Conservation (phyloP, 2,329 filamentous ascomycete genomes). For the Chrysosporium keratinophilum region DNA sequence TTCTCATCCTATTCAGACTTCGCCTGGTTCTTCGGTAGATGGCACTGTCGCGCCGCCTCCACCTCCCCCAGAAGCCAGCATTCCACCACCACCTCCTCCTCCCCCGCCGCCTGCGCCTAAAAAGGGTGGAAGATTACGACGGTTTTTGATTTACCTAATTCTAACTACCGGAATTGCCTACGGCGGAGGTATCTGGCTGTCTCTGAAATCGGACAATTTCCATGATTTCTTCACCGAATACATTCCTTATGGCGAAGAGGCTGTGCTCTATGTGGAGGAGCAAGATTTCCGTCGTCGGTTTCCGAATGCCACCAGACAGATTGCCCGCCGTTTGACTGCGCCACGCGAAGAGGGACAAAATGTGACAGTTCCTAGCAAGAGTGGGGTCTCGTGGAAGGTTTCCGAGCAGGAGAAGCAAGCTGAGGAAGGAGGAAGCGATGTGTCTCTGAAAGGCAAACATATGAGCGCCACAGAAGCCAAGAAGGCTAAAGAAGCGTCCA, state of each 20-base stretch:
- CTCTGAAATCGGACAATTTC: slow-evolving; percentile 90
- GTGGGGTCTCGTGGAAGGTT: slow-evolving; percentile 72
- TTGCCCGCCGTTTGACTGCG: slow-evolving; percentile 30
- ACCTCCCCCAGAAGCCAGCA: slow-evolving; percentile 20
- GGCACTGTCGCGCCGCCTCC: slow-evolving; percentile 12
- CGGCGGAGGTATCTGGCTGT: slow-evolving; percentile 81
- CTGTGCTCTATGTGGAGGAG: slow-evolving; percentile 91
- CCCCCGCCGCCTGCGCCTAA: slow-evolving; percentile 43
- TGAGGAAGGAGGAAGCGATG: slow-evolving; percentile 48
- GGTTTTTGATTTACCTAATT: slow-evolving; percentile 65
- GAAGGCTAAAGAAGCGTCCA: slow-evolving; percentile 27
- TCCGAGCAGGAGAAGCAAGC: slow-evolving; percentile 44
- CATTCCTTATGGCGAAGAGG: slow-evolving; percentile 85
- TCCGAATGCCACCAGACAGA: slow-evolving; percentile 44
- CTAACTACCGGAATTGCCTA: slow-evolving; percentile 70
- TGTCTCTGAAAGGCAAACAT: slow-evolving; percentile 42
- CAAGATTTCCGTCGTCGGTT: slow-evolving; percentile 84
- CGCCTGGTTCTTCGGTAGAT: slow-evolving; percentile 27
- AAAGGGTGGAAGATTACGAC: slow-evolving; percentile 63
- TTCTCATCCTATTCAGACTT: slow-evolving; percentile 28
- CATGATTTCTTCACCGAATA: slow-evolving; percentile 99
- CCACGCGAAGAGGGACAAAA: slow-evolving; percentile 51
- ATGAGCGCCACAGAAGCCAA: slow-evolving; percentile 33
- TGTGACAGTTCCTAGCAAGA: slow-evolving; percentile 74
- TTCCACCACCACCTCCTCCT: slow-evolving; percentile 30